Percentiles rank a stretch among this genome's conserved stretches.
These are phyloP conservation scores for Leccinellum rugosiceps DNA, from an alignment of 768 basidiomycete genomes.

Conservation along the genomic window DNA sequence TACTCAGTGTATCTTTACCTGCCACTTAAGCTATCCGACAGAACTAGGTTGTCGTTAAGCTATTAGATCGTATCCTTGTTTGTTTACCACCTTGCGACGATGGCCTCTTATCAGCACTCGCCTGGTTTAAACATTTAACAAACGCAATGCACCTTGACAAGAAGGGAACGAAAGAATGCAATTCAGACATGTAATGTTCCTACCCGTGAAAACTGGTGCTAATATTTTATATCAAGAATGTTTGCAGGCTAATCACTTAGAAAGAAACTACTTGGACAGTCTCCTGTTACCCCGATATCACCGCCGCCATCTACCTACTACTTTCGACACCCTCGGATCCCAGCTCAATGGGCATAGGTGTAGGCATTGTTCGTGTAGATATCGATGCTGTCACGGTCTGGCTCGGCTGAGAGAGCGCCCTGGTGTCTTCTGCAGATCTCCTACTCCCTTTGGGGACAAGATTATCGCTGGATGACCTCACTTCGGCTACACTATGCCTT, in stretches of 20 bases:
- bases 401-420: neutral
- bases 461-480: neutral
- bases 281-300: slow-evolving; percentile 16
- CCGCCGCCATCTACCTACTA: slow-evolving; percentile 3
- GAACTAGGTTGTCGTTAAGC: slow-evolving; percentile 31
- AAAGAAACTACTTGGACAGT: neutral
- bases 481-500: neutral
- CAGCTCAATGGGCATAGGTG: slow-evolving; percentile 24
- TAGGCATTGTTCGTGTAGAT: slow-evolving; percentile 35
- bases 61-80: slow-evolving; percentile 4
- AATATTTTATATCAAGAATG: slow-evolving; percentile 11
- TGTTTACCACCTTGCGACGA: neutral
- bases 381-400: slow-evolving; percentile 27
- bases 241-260: neutral
- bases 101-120: neutral
- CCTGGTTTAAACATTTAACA: slow-evolving; percentile 4
- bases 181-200: neutral
- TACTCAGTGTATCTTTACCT: neutral
- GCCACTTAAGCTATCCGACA: slow-evolving; percentile 14
- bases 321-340: slow-evolving; percentile 20
- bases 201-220: slow-evolving; percentile 7
- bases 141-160: neutral
- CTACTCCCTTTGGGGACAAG: neutral
- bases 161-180: neutral
- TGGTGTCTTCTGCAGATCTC: slow-evolving; percentile 6